Conservation (phyloP, 805 yeast species). For the Saccharomycopsis amapae region DNA sequence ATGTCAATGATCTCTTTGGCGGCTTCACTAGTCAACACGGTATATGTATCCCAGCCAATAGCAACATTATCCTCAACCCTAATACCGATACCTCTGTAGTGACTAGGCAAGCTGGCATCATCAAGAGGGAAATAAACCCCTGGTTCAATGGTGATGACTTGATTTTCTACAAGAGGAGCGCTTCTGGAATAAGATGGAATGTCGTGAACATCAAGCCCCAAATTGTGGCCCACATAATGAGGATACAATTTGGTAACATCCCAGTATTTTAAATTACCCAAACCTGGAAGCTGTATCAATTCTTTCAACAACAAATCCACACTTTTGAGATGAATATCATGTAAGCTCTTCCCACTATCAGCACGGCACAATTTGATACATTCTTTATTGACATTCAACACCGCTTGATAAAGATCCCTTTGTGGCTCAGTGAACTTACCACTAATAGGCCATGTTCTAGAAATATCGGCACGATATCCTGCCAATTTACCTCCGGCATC, state of each 20-base stretch:
- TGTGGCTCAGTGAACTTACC: conserved; percentile 74
- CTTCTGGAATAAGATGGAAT: conserved; percentile 57
- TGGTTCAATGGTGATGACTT: conserved; percentile 92
- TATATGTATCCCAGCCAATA: conserved; percentile 53
- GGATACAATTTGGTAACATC: conserved; percentile 66
- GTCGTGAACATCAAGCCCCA: conserved; percentile 90
- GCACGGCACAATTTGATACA: conserved; percentile 69
- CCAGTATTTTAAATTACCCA: conserved; percentile 42
- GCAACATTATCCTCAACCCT: conserved; percentile 93
- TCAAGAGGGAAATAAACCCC: conserved; percentile 80
- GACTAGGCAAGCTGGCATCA: conserved; percentile 60
- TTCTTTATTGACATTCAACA: conserved; percentile 69
- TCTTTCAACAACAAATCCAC: conserved; percentile 53
- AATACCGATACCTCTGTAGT: conserved; percentile 83
- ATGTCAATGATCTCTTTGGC: conserved; percentile 81
- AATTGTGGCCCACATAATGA: conserved; percentile 91
- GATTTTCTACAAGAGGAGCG: conserved; percentile 51
- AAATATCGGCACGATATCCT: conserved; percentile 92
- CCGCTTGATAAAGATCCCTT: conserved; percentile 81
- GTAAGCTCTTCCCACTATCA: conserved; percentile 44
- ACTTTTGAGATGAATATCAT: conserved; percentile 70
- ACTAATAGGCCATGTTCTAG: conserved; percentile 91
- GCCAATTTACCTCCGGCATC: conserved; percentile 95
- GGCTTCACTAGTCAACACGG: conserved; percentile 70
- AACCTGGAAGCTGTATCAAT: conserved; percentile 60